Base-by-base conservation (phyloP, 192 early-diverging fungal genomes). In the Backusella macrospora region DNA sequence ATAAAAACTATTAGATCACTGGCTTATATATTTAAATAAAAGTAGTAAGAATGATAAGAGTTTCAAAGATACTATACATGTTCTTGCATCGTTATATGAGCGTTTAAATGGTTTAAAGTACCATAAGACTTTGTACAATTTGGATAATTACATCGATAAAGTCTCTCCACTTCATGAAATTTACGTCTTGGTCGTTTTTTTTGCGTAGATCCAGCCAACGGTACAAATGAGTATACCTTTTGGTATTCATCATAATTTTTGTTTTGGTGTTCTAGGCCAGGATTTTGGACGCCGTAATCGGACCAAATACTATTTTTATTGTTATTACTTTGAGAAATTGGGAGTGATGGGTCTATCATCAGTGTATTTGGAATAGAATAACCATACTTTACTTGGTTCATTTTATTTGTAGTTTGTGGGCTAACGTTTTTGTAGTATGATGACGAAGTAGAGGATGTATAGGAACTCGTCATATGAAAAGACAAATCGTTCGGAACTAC, bases 31-130 rank as follows among this genome's bases (percentile, higher is more conserved):
- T 5, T 23, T 12, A 4, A 12, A 47, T 62, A 52, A 55, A 29
- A 62, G 37, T 39, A 0, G 38, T 34, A 67, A 13, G 6, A 37
- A 55, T 1, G 29, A 0, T 59, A 15, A 43, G 16, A n/a, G 34
- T 37, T 65, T 65, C 45, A 63, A 14, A 44, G 0, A 48, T 69
- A n/a, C 43, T 21, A 69, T 72, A 71, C 88, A 65, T 90, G 88
- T 71, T 86, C 87, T 72, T 90, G 88, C 88, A 90, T 90, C 34
- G 75, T 78, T 9, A 90, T 84, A 65, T 90, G 88, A 15, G 88
- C 85, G 62, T 90, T 90, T 43, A 90, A 70, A 62, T 90, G 88
- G 72, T 90, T 90, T 6, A 90, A 72, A 18, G 88, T 90, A 18
- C 88, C 88, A 64, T 90, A 90, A 14, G 82, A 75, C 73, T 90